Percentiles rank a stretch among this genome's conserved stretches.
phyloP scores from a whole-genome alignment of 768 basidiomycete genomes.

The Solioccasus polychromus region DNA sequence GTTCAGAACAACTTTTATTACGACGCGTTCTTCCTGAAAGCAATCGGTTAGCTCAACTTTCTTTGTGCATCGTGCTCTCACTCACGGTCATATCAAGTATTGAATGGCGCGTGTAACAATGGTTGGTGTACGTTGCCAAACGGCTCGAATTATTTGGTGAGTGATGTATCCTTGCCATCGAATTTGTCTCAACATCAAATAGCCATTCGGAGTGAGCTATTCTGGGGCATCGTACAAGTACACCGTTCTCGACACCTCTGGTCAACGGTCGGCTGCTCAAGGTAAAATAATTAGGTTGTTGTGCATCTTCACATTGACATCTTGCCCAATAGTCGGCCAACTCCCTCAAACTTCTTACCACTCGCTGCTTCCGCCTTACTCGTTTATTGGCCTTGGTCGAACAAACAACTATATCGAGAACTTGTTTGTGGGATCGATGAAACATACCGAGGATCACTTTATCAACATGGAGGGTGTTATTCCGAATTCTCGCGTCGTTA shows the following conservation, averaged over 20 bases:
- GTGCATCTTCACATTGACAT: not conserved
- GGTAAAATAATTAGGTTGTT: slow-evolving; percentile 39
- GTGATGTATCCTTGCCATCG: slow-evolving; percentile 20
- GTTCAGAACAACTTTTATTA: slow-evolving; percentile 98
- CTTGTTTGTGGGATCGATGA: slow-evolving; percentile 90
- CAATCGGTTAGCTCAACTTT: slow-evolving; percentile 62
- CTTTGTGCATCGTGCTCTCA: not conserved
- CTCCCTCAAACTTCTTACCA: slow-evolving; percentile 93
- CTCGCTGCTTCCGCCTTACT: slow-evolving; percentile 85
- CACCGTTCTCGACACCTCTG: slow-evolving; percentile 89
- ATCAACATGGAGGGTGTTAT: slow-evolving; percentile 97
- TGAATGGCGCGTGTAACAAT: slow-evolving; percentile 90
- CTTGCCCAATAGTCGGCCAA: slow-evolving; percentile 67
- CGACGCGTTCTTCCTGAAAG: slow-evolving; percentile 98
- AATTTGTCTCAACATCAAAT: slow-evolving; percentile 7
- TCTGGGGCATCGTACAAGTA: slow-evolving; percentile 97
- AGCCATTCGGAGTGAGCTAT: slow-evolving; percentile 94
- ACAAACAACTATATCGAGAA: slow-evolving; percentile 99
- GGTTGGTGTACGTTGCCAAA: slow-evolving; percentile 69
- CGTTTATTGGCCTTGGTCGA: slow-evolving; percentile 94
- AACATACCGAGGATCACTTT: slow-evolving; percentile 66
- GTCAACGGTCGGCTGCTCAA: slow-evolving; percentile 86
- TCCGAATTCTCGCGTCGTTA: slow-evolving; percentile 96
- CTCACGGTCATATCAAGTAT: slow-evolving; percentile 44
- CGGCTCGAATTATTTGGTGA: slow-evolving; percentile 71